A percentile compares a stretch with the other conserved stretches of the same genome.
Evolutionary conservation across 345 rosid genomes (phyloP).

Genomic region (Nasturtium officinale): DNA sequence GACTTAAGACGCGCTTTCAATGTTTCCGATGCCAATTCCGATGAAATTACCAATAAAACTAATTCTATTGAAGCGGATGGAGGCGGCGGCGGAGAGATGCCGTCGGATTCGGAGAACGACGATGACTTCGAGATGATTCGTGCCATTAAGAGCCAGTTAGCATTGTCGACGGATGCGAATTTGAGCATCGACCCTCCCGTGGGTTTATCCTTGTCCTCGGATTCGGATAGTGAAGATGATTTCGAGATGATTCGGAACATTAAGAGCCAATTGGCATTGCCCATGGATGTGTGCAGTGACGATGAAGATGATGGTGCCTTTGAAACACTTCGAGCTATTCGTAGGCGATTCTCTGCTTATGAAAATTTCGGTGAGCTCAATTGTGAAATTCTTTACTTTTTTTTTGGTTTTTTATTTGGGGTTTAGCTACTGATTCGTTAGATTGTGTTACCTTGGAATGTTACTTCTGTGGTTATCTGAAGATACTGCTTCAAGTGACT

Average conservation of each 20-base stretch:
- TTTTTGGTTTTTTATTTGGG: neutral
- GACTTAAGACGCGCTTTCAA: conserved; percentile 75
- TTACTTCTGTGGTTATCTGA: conserved; percentile 19
- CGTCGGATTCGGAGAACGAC: conserved; percentile 57
- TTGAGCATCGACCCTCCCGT: conserved; percentile 39
- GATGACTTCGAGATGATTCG: conserved; percentile 67
- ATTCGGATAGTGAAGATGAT: conserved; percentile 68
- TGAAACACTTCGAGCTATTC: conserved; percentile 72
- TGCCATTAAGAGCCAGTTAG: conserved; percentile 52
- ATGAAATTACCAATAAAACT: conserved; percentile 24
- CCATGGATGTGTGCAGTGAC: conserved; percentile 47
- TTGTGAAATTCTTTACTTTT: neutral
- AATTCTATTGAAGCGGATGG: neutral
- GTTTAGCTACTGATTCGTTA: conserved; percentile 19
- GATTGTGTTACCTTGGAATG: too few species aligned
- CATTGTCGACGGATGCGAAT: conserved; percentile 42
- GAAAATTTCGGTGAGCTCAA: conserved; percentile 50
- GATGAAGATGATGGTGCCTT: conserved; percentile 60
- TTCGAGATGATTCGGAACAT: conserved; percentile 58
- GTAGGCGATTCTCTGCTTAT: conserved; percentile 68
- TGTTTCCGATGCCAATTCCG: conserved; percentile 52
- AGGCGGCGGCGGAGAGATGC: conserved; percentile 20
- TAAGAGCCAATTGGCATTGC: conserved; percentile 51
- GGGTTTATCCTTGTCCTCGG: conserved; percentile 31
- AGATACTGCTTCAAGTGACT: conserved; percentile 21